Evolutionary conservation across 139 green algal species (phyloP), one percentile per base, ranked within the genome.

Genomic region (Raphidocelis subcapitata): DNA sequence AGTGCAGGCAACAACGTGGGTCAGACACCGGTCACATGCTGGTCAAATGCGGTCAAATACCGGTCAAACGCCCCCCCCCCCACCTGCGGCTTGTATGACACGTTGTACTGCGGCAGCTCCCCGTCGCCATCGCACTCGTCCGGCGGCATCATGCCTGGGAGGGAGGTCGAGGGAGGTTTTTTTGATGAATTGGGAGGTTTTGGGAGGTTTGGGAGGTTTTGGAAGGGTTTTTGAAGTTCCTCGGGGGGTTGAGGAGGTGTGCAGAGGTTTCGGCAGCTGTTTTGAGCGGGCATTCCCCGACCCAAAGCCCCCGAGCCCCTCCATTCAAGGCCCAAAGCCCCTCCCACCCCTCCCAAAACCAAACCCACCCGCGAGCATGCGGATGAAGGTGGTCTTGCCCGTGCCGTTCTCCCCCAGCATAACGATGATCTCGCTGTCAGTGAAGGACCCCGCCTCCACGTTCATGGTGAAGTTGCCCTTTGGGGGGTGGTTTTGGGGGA

Each of bases 371-470:
- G 94, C 94, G 65, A 99, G 88, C 93, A 99, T 97, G 60, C 95
- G 91, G 80, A 99, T 99, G 88, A 99, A 98, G 36, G 95, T 99
- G 52, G 95, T 99, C 84, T 99, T 99, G 59, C 95, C 95, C 1
- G 93, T 99, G 31, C 95, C 95, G 81, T 99, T 99, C 87, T 99
- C 95, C 2, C 95, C 94, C 52, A 99, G 87, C 90, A 99, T 97
- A 0, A 99, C 95, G 28, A 99, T 81, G 81, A 99, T 97, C 83
- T 97, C 93, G 31, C 80, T 91, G 84, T 97, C 92, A 3, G 89
- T 97, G 82, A 99, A 99, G 66, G 94, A 81, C 14, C 95, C 95
- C 16, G 78, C 81, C 81, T 98, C 89, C 36, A 99, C 88, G 78
- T 87, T 76, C 56, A 78, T 57, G 29, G 23, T 65, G 62, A 77